phyloP scores from a whole-genome alignment of 1,284 basidiomycete genomes.

The Cronartium ribicola region DNA sequence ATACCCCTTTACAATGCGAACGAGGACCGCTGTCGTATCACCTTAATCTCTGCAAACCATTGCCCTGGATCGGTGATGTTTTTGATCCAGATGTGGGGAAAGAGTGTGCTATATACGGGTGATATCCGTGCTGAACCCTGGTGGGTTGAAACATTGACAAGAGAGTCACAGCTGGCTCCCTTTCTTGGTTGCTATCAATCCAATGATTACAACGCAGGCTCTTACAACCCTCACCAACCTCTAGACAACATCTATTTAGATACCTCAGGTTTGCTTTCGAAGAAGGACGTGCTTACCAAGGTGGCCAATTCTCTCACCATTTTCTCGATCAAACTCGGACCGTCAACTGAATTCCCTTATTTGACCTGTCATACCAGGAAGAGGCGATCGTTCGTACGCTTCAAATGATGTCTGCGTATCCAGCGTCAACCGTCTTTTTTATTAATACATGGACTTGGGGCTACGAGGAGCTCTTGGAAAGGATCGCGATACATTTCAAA shows the following conservation, averaged over 20 bases:
- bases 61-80: constrained; percentile 50
- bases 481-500: constrained; percentile 7
- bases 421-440: constrained; percentile 69
- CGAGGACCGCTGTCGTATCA: constrained; percentile 43
- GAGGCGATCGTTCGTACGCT: constrained; percentile 66
- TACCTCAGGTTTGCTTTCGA: constrained; percentile 27
- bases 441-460: constrained; percentile 92
- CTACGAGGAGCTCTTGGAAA: constrained; percentile 48
- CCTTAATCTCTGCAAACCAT: constrained; percentile 50
- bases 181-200: constrained; percentile 41
- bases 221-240: neutral
- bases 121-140: constrained; percentile 49
- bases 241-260: constrained; percentile 38
- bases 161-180: constrained; percentile 45
- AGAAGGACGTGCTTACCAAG: constrained; percentile 30
- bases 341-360: neutral
- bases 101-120: constrained; percentile 49
- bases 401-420: constrained; percentile 65
- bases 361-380: constrained; percentile 55
- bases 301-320: neutral
- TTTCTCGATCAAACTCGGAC: neutral
- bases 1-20: constrained; percentile 44
- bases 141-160: constrained; percentile 48
- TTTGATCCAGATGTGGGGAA: constrained; percentile 47
- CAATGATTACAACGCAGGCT: neutral